A percentile compares a stretch with the other conserved stretches of the same genome.
These are phyloP conservation scores for Pseudogymnoascus sp. DNA, from an alignment of 2,329 filamentous ascomycete genomes.

Conservation along the genomic window DNA sequence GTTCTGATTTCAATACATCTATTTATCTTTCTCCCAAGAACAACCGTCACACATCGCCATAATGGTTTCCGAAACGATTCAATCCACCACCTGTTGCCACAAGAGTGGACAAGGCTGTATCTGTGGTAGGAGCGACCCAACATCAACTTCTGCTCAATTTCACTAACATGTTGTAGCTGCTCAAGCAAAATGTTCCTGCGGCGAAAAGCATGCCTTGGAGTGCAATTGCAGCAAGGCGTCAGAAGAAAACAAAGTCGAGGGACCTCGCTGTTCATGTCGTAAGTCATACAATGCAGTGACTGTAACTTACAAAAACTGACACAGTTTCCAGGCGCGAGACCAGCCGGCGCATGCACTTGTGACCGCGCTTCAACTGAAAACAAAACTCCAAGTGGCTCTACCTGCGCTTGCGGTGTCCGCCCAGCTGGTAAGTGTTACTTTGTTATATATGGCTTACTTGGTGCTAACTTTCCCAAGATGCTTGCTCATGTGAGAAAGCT, in stretches of 20 bases:
- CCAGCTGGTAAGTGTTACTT: constrained; percentile 54
- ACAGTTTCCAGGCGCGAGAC: constrained; percentile 45
- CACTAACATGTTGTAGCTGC: constrained; percentile 37
- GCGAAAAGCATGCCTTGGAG: constrained; percentile 76
- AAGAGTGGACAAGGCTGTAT: constrained; percentile 27
- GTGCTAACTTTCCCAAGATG: constrained; percentile 37
- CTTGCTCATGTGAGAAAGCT: constrained; percentile 78
- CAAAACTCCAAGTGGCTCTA: constrained; percentile 46
- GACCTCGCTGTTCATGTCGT: constrained; percentile 76
- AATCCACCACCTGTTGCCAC: constrained; percentile 27
- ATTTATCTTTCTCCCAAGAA: background rate
- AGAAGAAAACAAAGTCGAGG: constrained; percentile 65
- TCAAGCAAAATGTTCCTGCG: constrained; percentile 76
- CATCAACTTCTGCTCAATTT: background rate
- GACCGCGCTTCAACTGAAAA: constrained; percentile 67
- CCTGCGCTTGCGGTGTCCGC: constrained; percentile 73
- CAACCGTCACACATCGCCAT: background rate
- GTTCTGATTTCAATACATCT: background rate
- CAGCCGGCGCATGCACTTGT: constrained; percentile 75
- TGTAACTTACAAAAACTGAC: constrained; percentile 30
- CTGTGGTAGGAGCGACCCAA: constrained; percentile 15
- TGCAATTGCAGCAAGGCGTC: constrained; percentile 76
- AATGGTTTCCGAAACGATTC: constrained; percentile 21
- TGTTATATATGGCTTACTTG: constrained; percentile 6
- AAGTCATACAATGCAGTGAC: constrained; percentile 15